Conservation (phyloP, 805 yeast species). For the Wickerhamomyces bisporus region DNA sequence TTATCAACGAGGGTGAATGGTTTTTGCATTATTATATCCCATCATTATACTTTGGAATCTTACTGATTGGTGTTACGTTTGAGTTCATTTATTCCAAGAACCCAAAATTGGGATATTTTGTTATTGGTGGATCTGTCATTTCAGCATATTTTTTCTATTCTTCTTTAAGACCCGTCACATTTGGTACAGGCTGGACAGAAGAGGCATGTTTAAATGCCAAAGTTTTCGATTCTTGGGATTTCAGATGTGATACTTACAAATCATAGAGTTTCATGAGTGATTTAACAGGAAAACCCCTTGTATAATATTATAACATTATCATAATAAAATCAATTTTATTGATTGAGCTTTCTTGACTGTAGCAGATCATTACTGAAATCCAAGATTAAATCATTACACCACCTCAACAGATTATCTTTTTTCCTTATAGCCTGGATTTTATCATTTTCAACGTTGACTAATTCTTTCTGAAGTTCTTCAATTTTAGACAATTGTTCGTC, state of each 20-base stretch:
- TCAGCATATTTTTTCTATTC: constrained; percentile 22
- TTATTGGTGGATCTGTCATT: constrained; percentile 19
- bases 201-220: constrained; percentile 32
- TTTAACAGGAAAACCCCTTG: neutral
- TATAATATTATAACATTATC: neutral
- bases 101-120: constrained; percentile 22
- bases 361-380: constrained; percentile 36
- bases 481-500: constrained; percentile 66
- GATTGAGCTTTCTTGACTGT: constrained; percentile 26
- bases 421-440: constrained; percentile 52
- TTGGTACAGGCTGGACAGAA: constrained; percentile 42
- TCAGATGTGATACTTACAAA: constrained; percentile 32
- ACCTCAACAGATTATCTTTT: constrained; percentile 56
- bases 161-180: constrained; percentile 37
- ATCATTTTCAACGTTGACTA: constrained; percentile 53
- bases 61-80: constrained; percentile 39
- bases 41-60: constrained; percentile 43
- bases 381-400: constrained; percentile 63
- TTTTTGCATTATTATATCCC: constrained; percentile 45
- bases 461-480: constrained; percentile 53
- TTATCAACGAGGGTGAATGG: constrained; percentile 26
- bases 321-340: neutral
- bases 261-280: no score
- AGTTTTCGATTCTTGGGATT: constrained; percentile 39
- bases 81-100: constrained; percentile 34